A percentile compares a stretch with the other conserved stretches of the same genome.
phyloP scores from a whole-genome alignment of 2,329 filamentous ascomycete genomes.

The Aspergillus latus region DNA sequence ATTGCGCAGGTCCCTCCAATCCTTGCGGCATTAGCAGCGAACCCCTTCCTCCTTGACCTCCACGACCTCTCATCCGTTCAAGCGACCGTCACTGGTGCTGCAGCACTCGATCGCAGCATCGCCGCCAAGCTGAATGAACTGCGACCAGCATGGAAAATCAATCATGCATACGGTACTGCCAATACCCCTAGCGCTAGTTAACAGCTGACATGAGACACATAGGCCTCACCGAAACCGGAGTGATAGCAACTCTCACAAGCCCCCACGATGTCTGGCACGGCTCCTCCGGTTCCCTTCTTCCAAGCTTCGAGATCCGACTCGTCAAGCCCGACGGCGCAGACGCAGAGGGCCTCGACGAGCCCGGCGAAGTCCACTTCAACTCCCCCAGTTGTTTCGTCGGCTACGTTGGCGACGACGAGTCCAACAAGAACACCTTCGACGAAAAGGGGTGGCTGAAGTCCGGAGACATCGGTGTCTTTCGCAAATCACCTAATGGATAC shows the following conservation, averaged over 20 bases:
- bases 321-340: neutral
- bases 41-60: slow-evolving; percentile 5
- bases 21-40: slow-evolving; percentile 7
- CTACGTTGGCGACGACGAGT: neutral
- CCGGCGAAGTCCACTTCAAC: neutral
- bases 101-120: neutral
- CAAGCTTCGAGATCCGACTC: neutral
- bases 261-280: neutral
- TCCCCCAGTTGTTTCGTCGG: neutral
- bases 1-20: neutral
- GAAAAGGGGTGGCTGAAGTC: neutral
- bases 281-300: neutral
- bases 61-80: slow-evolving; percentile 11
- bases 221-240: neutral
- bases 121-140: neutral
- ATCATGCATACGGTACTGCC: slow-evolving; percentile 1
- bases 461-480: neutral
- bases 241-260: neutral
- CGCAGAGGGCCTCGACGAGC: neutral
- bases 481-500: neutral
- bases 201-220: neutral
- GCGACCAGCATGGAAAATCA: slow-evolving; percentile 4
- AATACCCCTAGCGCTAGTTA: neutral
- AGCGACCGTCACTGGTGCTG: slow-evolving; percentile 3
- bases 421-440: neutral